Base-by-base conservation (phyloP, 139 green algal species). In the Protoeuglena noctilucae region DNA sequence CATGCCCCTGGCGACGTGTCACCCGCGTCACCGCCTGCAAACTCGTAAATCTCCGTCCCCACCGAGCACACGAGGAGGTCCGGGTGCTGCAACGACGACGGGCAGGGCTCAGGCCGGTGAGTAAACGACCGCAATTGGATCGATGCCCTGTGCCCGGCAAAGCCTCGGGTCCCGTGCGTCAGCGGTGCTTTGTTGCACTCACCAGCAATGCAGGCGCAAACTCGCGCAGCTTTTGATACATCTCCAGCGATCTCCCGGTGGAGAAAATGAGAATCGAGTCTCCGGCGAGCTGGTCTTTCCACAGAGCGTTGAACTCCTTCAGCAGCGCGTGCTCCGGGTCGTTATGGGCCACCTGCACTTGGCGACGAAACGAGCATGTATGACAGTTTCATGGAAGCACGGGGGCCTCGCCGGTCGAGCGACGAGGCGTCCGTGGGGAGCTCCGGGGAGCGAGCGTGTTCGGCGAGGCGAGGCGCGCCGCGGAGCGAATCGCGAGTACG, bases 51-150 rank as follows among this genome's bases (percentile, higher is more conserved):
- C 56, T 95, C 87, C 1, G 80, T 92, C 39, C 87, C 87, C 12
- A 96, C 87, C 0, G 78, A 89, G 73, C 85, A 94, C n/a, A 93
- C 82, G 17, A 94, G 67, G 19, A 92, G 67, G 55, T 86, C 70
- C 6, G 86, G 86, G 17, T 73, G 69, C 28, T 88, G 68, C 9
- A 12, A 43, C n/a, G n/a, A n/a, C n/a, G n/a, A n/a, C n/a, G n/a
- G n/a, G n/a, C n/a, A n/a, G n/a, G n/a, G n/a, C n/a, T n/a, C n/a
- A n/a, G n/a, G n/a, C n/a, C n/a, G n/a, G n/a, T n/a, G n/a, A n/a
- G n/a, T n/a, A n/a, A n/a, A n/a, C n/a, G n/a, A n/a, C n/a, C n/a
- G n/a, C n/a, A n/a, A n/a, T n/a, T n/a, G n/a, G n/a, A n/a, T n/a
- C n/a, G n/a, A n/a, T n/a, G n/a, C n/a, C n/a, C n/a, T n/a, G n/a